Evolutionary conservation across 2,329 filamentous ascomycete genomes (phyloP), one percentile per base, ranked within the genome.

Genomic region (Curvularia hawaiiensis): DNA sequence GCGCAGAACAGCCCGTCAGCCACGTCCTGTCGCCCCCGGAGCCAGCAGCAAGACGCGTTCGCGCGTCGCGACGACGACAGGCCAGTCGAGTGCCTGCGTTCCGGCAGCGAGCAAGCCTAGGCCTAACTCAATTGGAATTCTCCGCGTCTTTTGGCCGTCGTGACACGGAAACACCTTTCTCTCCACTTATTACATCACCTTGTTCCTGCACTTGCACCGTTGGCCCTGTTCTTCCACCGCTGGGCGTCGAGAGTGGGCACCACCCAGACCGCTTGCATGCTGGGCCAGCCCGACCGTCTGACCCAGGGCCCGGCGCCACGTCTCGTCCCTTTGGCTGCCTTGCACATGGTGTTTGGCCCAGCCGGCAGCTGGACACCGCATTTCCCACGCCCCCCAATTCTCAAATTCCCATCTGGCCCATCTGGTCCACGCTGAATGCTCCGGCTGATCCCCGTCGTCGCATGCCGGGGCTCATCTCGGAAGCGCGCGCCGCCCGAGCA

Each of bases 101-200:
- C 68, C 70, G 67, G 71, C 66, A 66, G 35, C 65, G 69, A 65
- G 68, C 69, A 69, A 67, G 69, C 70, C 68, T 69, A 70, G 47
- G 67, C 58, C 72, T 74, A 74, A 71, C 70, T 65, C 65, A 62
- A 71, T 73, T 66, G 52, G 67, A 65, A 56, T 44, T 59, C 57
- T 64, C 69, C 68, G 69, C 66, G 65, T 70, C 66, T 67, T 72
- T 69, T 72, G 64, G 63, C 68, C 65, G 70, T 63, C 60, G 71
- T 75, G 65, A 66, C 71, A 73, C 65, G 65, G 67, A 71, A 72
- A 70, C 72, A 73, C 62, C 65, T 66, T 63, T 67, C 69, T 74
- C 72, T 73, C 72, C 73, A 74, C 73, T 74, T 73, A 73, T 73
- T 74, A 66, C 71, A 73, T 72, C 67, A 69, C 63, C 39, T 54